Evolutionary conservation across 495 filamentous ascomycete genomes (phyloP).

Genomic region (Penicillium paxilli): DNA sequence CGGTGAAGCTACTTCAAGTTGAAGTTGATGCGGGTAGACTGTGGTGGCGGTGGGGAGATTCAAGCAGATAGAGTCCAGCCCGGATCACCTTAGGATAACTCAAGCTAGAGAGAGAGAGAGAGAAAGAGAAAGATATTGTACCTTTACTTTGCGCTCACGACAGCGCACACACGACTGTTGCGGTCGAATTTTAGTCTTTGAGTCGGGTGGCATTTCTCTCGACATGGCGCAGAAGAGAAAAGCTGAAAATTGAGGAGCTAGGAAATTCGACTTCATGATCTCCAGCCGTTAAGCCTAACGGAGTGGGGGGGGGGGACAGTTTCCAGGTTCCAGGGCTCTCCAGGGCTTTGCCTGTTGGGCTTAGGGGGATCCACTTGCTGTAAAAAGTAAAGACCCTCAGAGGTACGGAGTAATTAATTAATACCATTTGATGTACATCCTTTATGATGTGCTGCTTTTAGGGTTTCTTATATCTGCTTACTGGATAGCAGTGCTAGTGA

Average conservation of each 20-base stretch:
- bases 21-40: not conserved
- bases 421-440: too few relatives aligned
- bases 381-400: too few relatives aligned
- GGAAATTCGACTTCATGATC: not conserved
- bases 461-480: too few relatives aligned
- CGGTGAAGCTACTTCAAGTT: too few relatives aligned
- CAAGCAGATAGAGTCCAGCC: not conserved
- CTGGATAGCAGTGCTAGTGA: too few relatives aligned
- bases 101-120: too few relatives aligned
- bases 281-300: not conserved
- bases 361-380: too few relatives aligned
- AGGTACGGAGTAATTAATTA: too few relatives aligned
- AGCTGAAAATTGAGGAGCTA: not conserved
- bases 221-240: not conserved
- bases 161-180: constrained; percentile 36
- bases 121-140: too few relatives aligned
- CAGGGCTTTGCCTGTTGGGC: too few relatives aligned
- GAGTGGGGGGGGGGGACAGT: not conserved
- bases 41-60: constrained; percentile 45
- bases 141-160: constrained; percentile 37
- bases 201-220: constrained; percentile 15
- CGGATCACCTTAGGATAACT: too few relatives aligned
- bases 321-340: not conserved
- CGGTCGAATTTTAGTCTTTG: constrained; percentile 28
- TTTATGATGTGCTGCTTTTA: too few relatives aligned